Base-by-base conservation (phyloP, 768 basidiomycete species). In the Tylopilus vinaceipallidus region DNA sequence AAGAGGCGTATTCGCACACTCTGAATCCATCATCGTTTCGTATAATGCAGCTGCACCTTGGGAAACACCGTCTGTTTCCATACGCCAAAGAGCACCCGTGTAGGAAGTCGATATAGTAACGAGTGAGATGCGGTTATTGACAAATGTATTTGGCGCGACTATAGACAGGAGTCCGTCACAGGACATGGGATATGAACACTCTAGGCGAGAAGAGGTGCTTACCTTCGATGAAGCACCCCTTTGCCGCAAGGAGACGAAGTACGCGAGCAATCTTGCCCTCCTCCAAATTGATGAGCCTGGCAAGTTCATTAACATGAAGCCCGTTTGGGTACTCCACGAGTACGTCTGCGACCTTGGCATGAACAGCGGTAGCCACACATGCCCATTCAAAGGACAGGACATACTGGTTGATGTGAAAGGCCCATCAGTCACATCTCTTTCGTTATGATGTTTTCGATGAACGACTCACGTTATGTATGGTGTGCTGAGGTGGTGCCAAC, bases 91-190 rank as follows among this genome's bases (percentile, higher is more conserved):
- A 29, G 27, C 6, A 29, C 27, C 27, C 27, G 12, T 29, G 6
- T 29, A 35, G 19, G 45, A 60, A 29, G 7, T 43, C 11, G 60
- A 58, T 35, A 49, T 53, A 10, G 65, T 57, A 2, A 63, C 39
- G 9, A 67, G 58, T 2, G 70, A 71, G 23, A 70, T 55, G n/a
- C 66, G 70, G 37, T 65, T 71, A 43, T 70, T 71, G 13, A 65
- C 62, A 51, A 67, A 71, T 0, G 47, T 49, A 17, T 68, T 58
- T 12, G 56, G 56, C 9, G 53, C 44, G 8, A 71, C 68, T 65
- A n/a, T n/a, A n/a, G n/a, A n/a, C n/a, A n/a, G n/a, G n/a, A n/a
- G n/a, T n/a, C n/a, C n/a, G n/a, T n/a, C n/a, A n/a, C n/a, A n/a
- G n/a, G n/a, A n/a, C n/a, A n/a, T n/a, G n/a, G n/a, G n/a, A n/a